Evolutionary conservation across 2,329 filamentous ascomycete genomes (phyloP).

Genomic region (Cadophora luteo-olivacea): DNA sequence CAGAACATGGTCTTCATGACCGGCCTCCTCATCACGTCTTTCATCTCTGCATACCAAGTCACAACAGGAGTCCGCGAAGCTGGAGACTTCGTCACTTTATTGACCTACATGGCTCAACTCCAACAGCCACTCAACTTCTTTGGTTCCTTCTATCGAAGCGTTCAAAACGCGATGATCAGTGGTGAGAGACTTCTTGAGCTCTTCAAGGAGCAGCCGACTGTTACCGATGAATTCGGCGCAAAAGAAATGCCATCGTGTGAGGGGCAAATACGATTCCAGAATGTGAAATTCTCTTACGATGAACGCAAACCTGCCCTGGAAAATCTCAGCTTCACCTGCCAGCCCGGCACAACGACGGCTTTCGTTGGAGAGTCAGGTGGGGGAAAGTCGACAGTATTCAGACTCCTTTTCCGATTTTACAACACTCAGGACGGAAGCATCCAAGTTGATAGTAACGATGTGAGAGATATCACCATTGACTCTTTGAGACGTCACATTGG

Average conservation of each 20-base stretch:
- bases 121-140: conserved; percentile 86
- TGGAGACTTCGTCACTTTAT: conserved; percentile 74
- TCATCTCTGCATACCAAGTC: conserved; percentile 80
- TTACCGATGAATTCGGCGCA: conserved; percentile 77
- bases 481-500: conserved; percentile 92
- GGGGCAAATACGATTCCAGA: conserved; percentile 85
- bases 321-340: conserved; percentile 83
- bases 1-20: conserved; percentile 83
- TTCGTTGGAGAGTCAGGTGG: conserved; percentile 96
- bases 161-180: conserved; percentile 97
- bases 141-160: conserved; percentile 93
- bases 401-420: conserved; percentile 96
- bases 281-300: conserved; percentile 92
- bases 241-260: conserved; percentile 69
- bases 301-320: conserved; percentile 82
- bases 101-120: conserved; percentile 81
- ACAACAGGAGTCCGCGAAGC: conserved; percentile 68
- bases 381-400: conserved; percentile 96
- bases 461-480: conserved; percentile 88
- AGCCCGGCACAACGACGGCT: conserved; percentile 90
- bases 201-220: conserved; percentile 94
- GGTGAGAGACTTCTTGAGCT: conserved; percentile 93
- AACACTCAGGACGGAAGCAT: conserved; percentile 83
- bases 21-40: conserved; percentile 73
- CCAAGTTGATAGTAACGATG: conserved; percentile 82